Percentiles rank a stretch among this genome's conserved stretches.
phyloP scores from a whole-genome alignment of 371 early-diverging fungal species.

The Catenaria anguillulae region DNA sequence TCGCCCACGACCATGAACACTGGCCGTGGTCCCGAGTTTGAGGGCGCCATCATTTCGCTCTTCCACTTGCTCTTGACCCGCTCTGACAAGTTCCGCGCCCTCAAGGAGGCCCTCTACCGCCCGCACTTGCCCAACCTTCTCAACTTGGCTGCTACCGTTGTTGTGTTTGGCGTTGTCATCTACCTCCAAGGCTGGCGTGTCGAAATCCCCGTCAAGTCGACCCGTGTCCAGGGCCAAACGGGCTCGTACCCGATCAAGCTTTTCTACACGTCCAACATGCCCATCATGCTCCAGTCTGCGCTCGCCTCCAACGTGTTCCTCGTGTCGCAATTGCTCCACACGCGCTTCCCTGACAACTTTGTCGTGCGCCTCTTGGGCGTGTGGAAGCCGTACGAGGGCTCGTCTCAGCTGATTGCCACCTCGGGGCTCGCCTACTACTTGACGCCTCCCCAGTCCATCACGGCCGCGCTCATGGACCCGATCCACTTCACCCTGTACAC shows the following conservation, averaged over 20 bases:
- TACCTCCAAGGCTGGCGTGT: constrained; percentile 99
- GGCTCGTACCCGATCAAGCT: constrained; percentile 97
- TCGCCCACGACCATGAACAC: constrained; percentile 94
- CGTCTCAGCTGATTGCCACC: constrained; percentile 76
- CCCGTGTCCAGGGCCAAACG: constrained; percentile 89
- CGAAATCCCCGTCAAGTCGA: constrained; percentile 96
- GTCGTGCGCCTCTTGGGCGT: constrained; percentile 90
- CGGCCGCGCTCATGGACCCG: constrained; percentile 75
- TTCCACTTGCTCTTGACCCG: constrained; percentile 93
- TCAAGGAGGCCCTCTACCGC: constrained; percentile 98
- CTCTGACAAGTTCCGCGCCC: constrained; percentile 90
- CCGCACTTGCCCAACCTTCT: constrained; percentile 91
- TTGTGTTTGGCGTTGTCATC: constrained; percentile 91
- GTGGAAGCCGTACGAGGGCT: constrained; percentile 87
- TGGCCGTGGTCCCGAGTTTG: constrained; percentile 94
- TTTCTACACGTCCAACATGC: constrained; percentile 99
- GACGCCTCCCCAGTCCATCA: constrained; percentile 81
- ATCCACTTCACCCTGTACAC: constrained; percentile 92
- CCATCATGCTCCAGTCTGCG: constrained; percentile 98
- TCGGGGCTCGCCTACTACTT: constrained; percentile 96
- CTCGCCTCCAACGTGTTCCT: constrained; percentile 90
- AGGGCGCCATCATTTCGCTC: constrained; percentile 94
- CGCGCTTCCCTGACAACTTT: constrained; percentile 86
- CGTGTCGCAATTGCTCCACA: constrained; percentile 92
- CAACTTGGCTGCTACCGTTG: constrained; percentile 77